These are phyloP conservation scores for Platanthera zijinensis DNA, from an alignment of 106 monocot genomes.

Conservation along the genomic window DNA sequence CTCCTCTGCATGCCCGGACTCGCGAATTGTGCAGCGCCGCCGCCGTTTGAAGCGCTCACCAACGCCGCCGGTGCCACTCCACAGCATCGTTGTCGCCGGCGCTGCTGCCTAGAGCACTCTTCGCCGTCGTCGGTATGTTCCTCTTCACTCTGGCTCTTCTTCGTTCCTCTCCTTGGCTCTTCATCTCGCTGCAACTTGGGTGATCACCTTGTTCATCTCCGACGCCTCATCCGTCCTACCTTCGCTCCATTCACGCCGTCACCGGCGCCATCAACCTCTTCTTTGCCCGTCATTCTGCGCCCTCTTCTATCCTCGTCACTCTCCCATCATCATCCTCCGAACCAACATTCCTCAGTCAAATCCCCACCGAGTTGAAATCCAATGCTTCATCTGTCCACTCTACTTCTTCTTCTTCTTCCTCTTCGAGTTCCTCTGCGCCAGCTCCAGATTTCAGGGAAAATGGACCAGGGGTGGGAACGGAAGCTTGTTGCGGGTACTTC, in stretches of 20 bases:
- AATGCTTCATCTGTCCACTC: constrained; percentile 21
- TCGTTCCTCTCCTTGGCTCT: too few species aligned
- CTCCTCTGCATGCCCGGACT: too few species aligned
- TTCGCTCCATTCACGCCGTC: constrained; percentile 55
- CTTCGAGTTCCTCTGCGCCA: not conserved
- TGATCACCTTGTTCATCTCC: too few species aligned
- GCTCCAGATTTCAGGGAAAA: constrained; percentile 7
- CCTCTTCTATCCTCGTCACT: constrained; percentile 46
- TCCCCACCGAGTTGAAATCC: constrained; percentile 42
- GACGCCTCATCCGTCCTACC: constrained; percentile 53
- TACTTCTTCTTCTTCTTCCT: constrained; percentile 12
- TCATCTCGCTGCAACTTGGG: too few species aligned
- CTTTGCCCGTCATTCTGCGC: constrained; percentile 65
- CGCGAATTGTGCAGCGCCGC: too few species aligned
- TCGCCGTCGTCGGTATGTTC: too few species aligned
- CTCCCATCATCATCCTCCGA: constrained; percentile 27
- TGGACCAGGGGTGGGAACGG: constrained; percentile 10
- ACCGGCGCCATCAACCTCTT: constrained; percentile 62
- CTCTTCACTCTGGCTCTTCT: too few species aligned
- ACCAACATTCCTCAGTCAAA: constrained; percentile 22
- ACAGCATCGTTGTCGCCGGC: too few species aligned
- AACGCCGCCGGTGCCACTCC: too few species aligned
- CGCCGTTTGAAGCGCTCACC: too few species aligned
- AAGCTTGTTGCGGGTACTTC: constrained; percentile 41
- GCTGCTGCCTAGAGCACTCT: too few species aligned